Evolutionary conservation across 192 early-diverging fungal species (phyloP).

Genomic region (Thamnidium elegans): DNA sequence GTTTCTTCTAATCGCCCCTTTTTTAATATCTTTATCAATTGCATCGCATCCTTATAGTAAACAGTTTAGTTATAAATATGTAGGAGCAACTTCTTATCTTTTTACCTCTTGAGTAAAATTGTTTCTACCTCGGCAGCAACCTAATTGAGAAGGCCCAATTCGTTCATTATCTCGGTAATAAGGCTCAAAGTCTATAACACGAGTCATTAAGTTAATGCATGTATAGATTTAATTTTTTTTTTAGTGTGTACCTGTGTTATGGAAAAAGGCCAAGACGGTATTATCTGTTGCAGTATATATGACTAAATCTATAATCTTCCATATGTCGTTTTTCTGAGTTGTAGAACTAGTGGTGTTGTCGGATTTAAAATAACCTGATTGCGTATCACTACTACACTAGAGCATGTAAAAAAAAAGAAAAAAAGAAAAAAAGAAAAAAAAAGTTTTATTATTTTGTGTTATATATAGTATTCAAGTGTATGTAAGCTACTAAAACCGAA

Average conservation of each 20-base stretch:
- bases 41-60: constrained; percentile 7
- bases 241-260: constrained; percentile 9
- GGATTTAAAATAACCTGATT: no score
- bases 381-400: no score
- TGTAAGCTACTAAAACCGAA: no score
- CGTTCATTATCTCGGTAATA: neutral
- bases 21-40: neutral
- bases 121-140: neutral
- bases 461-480: no score
- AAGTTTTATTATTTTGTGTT: no score
- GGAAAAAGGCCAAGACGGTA: constrained; percentile 21
- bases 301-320: constrained; percentile 20
- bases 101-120: neutral
- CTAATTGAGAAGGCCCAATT: no score
- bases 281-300: constrained; percentile 23
- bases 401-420: neutral
- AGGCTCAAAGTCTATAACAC: neutral
- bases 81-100: neutral
- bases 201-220: neutral
- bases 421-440: no score
- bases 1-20: neutral
- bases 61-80: neutral
- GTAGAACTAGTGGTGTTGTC: neutral
- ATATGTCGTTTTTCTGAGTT: neutral
- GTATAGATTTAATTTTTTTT: neutral